phyloP scores from a whole-genome alignment of 1,139 yeast genomes.

The Taphrina betulina region DNA sequence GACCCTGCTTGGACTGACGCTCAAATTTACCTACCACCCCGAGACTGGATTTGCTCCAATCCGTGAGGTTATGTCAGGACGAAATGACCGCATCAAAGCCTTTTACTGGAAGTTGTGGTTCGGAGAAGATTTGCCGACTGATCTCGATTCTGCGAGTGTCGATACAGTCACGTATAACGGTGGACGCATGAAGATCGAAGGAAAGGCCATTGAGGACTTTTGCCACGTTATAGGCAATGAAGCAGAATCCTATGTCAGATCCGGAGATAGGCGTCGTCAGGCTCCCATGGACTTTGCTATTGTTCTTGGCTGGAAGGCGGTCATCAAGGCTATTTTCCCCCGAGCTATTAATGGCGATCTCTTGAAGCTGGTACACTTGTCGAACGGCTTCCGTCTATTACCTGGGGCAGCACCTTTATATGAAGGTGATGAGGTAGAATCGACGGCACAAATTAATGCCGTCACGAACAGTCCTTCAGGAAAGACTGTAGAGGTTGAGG shows the following conservation, averaged over 20 bases:
- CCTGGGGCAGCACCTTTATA: slow-evolving; percentile 89
- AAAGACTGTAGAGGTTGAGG: slow-evolving; percentile 92
- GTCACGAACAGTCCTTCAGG: slow-evolving; percentile 91
- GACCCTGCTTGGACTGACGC: slow-evolving; percentile 67
- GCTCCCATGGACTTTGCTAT: slow-evolving; percentile 99
- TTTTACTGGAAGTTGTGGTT: slow-evolving; percentile 99
- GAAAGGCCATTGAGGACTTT: slow-evolving; percentile 80
- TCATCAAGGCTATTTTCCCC: slow-evolving; percentile 96
- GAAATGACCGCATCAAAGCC: slow-evolving; percentile 89
- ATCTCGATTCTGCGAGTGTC: slow-evolving; percentile 60
- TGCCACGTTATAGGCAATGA: slow-evolving; percentile 97
- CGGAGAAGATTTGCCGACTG: slow-evolving; percentile 60
- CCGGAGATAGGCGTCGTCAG: slow-evolving; percentile 65
- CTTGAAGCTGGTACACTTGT: slow-evolving; percentile 86
- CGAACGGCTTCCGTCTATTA: slow-evolving; percentile 90
- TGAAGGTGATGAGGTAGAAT: slow-evolving; percentile 80
- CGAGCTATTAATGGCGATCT: slow-evolving; percentile 93
- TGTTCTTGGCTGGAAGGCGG: slow-evolving; percentile 97
- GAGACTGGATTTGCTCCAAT: slow-evolving; percentile 93
- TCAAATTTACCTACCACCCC: slow-evolving; percentile 76
- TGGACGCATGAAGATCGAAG: slow-evolving; percentile 66
- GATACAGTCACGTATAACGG: slow-evolving; percentile 63
- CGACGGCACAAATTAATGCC: slow-evolving; percentile 81
- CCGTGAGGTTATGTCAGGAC: slow-evolving; percentile 80
- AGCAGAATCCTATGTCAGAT: slow-evolving; percentile 89